Evolutionary conservation across 345 rosid genomes (phyloP).

Genomic region (Bretschneidera sinensis): DNA sequence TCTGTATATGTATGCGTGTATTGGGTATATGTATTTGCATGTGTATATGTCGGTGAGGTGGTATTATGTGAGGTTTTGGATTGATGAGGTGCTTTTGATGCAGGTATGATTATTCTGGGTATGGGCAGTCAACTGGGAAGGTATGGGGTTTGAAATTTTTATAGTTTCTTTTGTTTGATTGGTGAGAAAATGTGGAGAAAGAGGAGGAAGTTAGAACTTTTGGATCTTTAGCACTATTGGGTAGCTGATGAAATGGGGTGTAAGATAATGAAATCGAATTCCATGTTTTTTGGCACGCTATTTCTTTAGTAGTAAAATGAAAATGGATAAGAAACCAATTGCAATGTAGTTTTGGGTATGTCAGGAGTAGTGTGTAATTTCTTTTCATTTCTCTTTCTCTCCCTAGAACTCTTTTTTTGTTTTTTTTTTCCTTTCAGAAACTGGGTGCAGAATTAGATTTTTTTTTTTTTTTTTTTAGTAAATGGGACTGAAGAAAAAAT

Average conservation of each 20-base stretch:
- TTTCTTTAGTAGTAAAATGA: not conserved
- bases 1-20: not conserved
- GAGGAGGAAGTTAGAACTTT: not conserved
- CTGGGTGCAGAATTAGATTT: not conserved
- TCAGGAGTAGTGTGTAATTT: too few species aligned
- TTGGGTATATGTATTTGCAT: too few species aligned
- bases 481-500: not conserved
- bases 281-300: not conserved
- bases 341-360: not conserved
- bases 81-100: slow-evolving; percentile 4
- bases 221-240: not conserved
- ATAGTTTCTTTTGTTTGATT: slow-evolving; percentile 1
- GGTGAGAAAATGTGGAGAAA: not conserved
- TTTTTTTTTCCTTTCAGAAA: not conserved
- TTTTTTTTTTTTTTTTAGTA: too few species aligned
- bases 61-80: not conserved
- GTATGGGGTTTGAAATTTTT: slow-evolving; percentile 27
- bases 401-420: too few species aligned
- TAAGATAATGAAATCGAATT: not conserved
- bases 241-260: not conserved
- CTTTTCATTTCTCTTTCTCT: not conserved
- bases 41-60: not conserved
- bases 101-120: slow-evolving; percentile 96
- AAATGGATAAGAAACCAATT: not conserved
- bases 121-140: slow-evolving; percentile 86